Evolutionary conservation across 345 rosid species (phyloP).

Genomic region (Salix brachista): DNA sequence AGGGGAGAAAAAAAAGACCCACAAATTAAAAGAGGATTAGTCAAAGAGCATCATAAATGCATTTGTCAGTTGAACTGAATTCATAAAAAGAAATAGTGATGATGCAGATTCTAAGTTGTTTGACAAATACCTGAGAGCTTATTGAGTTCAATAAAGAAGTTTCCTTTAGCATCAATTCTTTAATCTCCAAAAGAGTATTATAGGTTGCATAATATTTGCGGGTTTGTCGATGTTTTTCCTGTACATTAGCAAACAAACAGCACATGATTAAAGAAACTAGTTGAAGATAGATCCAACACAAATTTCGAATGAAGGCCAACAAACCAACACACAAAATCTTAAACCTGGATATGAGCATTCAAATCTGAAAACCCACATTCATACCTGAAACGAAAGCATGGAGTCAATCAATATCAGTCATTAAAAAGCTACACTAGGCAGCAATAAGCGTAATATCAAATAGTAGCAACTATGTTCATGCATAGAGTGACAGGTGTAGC

Average conservation of each 20-base stretch:
- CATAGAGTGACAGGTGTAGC: neutral
- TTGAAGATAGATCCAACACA: neutral
- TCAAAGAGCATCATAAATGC: neutral
- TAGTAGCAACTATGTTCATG: neutral
- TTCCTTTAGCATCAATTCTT: conserved; percentile 86
- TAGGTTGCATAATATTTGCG: conserved; percentile 73
- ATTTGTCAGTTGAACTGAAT: neutral
- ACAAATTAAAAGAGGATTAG: neutral
- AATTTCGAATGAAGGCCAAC: neutral
- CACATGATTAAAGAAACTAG: neutral
- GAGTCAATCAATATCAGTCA: neutral
- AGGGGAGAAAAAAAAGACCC: neutral
- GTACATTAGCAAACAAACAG: conserved; percentile 20
- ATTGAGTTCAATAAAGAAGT: conserved; percentile 72
- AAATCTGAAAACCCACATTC: conserved; percentile 71
- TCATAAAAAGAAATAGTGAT: neutral
- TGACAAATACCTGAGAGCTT: conserved; percentile 58
- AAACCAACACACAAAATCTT: neutral
- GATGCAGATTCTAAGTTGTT: conserved; percentile 5
- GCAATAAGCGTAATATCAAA: neutral
- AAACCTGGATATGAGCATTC: conserved; percentile 71
- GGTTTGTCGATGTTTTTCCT: conserved; percentile 79
- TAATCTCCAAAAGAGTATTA: conserved; percentile 76
- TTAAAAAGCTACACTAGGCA: neutral
- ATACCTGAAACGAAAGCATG: conserved; percentile 50